Evolutionary conservation across 2,329 filamentous ascomycete genomes (phyloP).

Genomic region (Pestalotiopsis sp.): DNA sequence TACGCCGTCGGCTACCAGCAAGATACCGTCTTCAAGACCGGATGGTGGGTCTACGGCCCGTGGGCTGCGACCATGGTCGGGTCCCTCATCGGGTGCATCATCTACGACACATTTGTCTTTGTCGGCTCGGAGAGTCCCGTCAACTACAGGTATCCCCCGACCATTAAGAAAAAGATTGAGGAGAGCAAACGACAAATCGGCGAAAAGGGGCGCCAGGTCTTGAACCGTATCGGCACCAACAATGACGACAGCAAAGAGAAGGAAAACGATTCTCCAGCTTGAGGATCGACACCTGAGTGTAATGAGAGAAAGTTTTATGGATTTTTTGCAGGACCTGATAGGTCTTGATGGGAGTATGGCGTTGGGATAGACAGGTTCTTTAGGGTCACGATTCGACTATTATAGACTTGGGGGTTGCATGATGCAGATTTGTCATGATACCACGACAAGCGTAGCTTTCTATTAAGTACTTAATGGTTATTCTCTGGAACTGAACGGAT

Average conservation of each 20-base stretch:
- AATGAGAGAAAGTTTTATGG: background rate
- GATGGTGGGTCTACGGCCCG: slow-evolving; percentile 37
- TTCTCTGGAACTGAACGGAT: background rate
- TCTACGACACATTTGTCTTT: slow-evolving; percentile 36
- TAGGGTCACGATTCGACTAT: background rate
- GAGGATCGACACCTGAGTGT: background rate
- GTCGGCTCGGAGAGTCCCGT: slow-evolving; percentile 31
- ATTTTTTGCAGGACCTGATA: too few relatives aligned
- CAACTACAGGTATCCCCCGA: slow-evolving; percentile 21
- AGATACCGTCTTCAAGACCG: slow-evolving; percentile 28
- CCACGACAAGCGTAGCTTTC: background rate
- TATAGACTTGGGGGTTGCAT: background rate
- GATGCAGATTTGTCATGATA: background rate
- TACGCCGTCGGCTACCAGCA: slow-evolving; percentile 33
- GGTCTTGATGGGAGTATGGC: too few relatives aligned
- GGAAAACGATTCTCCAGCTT: background rate
- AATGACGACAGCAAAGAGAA: background rate
- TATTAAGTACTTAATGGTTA: background rate
- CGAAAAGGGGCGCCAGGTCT: background rate
- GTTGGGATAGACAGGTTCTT: too few relatives aligned
- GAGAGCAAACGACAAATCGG: background rate
- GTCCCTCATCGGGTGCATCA: slow-evolving; percentile 29
- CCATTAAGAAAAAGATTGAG: slow-evolving; percentile 1
- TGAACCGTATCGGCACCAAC: background rate
- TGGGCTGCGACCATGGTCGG: slow-evolving; percentile 26